Conservation (phyloP, 208 protist species). For the Balamuthia mandrillaris region DNA sequence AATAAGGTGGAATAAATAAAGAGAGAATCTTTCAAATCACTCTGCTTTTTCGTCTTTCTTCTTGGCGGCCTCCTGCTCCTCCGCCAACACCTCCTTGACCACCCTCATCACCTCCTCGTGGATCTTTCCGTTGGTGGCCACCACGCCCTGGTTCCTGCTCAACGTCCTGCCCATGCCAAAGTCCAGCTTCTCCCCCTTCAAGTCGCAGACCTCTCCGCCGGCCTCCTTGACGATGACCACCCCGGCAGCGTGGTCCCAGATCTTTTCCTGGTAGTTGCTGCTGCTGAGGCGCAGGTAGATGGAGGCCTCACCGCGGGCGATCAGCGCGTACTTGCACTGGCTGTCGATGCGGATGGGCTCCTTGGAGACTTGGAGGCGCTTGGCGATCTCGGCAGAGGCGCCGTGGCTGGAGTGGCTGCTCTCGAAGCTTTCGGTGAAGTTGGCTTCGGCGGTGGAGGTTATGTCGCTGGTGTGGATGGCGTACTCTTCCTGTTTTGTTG, state of each 20-base stretch:
- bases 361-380: not conserved
- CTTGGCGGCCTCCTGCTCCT: too few relatives aligned
- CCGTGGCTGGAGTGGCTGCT: slow-evolving; percentile 45
- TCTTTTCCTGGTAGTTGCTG: slow-evolving; percentile 50
- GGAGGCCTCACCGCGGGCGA: slow-evolving; percentile 55
- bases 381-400: slow-evolving; percentile 38
- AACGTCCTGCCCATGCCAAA: slow-evolving; percentile 33
- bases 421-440: slow-evolving; percentile 51
- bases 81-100: not conserved
- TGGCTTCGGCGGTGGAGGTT: slow-evolving; percentile 30
- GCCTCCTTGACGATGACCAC: slow-evolving; percentile 56
- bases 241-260: slow-evolving; percentile 63
- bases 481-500: too few relatives aligned
- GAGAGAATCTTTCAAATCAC: too few relatives aligned
- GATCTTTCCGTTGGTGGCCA: slow-evolving; percentile 10
- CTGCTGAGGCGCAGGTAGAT: slow-evolving; percentile 53
- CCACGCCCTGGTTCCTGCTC: slow-evolving; percentile 8
- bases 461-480: not conserved
- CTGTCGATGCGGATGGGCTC: slow-evolving; percentile 52
- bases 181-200: slow-evolving; percentile 43
- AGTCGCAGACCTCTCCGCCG: slow-evolving; percentile 52
- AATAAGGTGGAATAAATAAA: too few relatives aligned
- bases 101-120: not conserved
- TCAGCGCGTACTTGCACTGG: slow-evolving; percentile 64
- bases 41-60: too few relatives aligned